Conservation (phyloP, 371 early-diverging fungal species). For the Dipsacomyces acuminosporus region DNA sequence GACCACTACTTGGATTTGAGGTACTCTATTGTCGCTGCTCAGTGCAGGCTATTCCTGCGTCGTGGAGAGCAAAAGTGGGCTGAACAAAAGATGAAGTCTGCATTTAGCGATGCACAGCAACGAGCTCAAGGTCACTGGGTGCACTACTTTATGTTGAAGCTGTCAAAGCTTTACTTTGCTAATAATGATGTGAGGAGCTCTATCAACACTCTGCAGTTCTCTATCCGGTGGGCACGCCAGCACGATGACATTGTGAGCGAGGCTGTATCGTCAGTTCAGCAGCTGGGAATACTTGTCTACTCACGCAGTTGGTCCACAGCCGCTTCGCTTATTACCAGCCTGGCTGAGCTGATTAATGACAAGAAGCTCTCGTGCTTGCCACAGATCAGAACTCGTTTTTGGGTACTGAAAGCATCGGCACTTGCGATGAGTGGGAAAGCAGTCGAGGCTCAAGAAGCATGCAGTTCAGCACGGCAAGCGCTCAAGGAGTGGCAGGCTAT, state of each 20-base stretch:
- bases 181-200: slow-evolving; percentile 11
- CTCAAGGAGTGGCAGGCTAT: slow-evolving; percentile 29
- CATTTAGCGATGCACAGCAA: slow-evolving; percentile 27
- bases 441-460: slow-evolving; percentile 14
- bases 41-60: slow-evolving; percentile 26
- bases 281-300: slow-evolving; percentile 15
- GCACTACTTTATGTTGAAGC: slow-evolving; percentile 27
- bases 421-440: slow-evolving; percentile 7
- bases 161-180: slow-evolving; percentile 7
- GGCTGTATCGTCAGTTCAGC: slow-evolving; percentile 18
- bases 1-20: slow-evolving; percentile 11
- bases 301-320: slow-evolving; percentile 9
- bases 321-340: not conserved
- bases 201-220: slow-evolving; percentile 3
- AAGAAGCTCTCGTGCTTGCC: not conserved
- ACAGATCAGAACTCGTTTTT: slow-evolving; percentile 24
- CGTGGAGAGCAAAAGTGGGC: slow-evolving; percentile 28
- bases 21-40: slow-evolving; percentile 21
- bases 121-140: slow-evolving; percentile 18
- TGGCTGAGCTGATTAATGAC: not conserved
- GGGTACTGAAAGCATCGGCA: slow-evolving; percentile 16
- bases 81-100: slow-evolving; percentile 24
- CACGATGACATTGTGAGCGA: slow-evolving; percentile 6
- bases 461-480: slow-evolving; percentile 21
- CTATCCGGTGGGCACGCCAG: slow-evolving; percentile 12